A percentile compares a stretch with the other conserved stretches of the same genome.
phyloP scores from a whole-genome alignment of 495 filamentous ascomycete genomes.

The Neurospora sp. region DNA sequence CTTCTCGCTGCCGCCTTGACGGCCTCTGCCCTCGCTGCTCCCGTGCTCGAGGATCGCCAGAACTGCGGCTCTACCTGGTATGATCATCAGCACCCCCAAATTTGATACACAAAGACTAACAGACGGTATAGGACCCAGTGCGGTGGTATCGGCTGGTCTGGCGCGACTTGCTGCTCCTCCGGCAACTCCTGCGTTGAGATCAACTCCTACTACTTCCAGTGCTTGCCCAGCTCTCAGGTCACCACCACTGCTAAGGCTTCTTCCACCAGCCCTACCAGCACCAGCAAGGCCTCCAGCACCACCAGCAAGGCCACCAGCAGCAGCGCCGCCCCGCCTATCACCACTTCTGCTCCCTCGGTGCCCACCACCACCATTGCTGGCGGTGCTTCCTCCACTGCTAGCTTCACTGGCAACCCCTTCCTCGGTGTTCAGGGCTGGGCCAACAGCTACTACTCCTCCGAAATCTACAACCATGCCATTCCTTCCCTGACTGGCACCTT shows the following conservation, averaged over 20 bases:
- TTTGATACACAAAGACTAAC: not conserved
- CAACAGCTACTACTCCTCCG: conserved; percentile 49
- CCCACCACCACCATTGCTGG: conserved; percentile 7
- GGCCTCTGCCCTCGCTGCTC: conserved; percentile 27
- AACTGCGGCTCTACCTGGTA: conserved; percentile 26
- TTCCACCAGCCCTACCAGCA: conserved; percentile 8
- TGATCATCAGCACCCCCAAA: not conserved
- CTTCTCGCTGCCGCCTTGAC: conserved; percentile 23
- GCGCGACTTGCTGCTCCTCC: conserved; percentile 36
- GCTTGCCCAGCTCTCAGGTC: conserved; percentile 22
- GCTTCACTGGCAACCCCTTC: conserved; percentile 43
- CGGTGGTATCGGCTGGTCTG: conserved; percentile 37
- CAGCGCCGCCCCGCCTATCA: not conserved
- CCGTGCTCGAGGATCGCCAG: conserved; percentile 32
- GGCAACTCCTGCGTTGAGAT: conserved; percentile 32
- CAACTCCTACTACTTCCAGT: conserved; percentile 42
- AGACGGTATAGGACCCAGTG: conserved; percentile 32
- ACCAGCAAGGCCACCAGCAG: not conserved
- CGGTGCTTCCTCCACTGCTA: conserved; percentile 15
- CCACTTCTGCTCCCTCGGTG: conserved; percentile 1
- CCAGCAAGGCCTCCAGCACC: not conserved
- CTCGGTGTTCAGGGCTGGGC: conserved; percentile 42
- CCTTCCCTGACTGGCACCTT: conserved; percentile 32
- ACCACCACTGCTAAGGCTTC: conserved; percentile 10
- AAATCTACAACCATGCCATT: conserved; percentile 40